Percentiles rank a stretch among this genome's conserved stretches.
Conservation (phyloP, 495 filamentous ascomycete species). For the Talaromyces adpressus region DNA sequence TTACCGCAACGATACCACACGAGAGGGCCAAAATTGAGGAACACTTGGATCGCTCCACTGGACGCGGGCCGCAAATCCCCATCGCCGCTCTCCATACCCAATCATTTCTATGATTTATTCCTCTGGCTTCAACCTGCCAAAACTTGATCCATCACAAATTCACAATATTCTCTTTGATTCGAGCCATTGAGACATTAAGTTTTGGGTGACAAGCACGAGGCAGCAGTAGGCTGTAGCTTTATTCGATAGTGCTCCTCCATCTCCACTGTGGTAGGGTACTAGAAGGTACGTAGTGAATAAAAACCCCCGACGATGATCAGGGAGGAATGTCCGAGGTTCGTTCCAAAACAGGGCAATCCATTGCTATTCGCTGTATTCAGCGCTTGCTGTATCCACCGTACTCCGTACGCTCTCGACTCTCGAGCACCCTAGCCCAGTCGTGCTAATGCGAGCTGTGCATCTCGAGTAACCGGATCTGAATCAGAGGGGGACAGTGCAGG, state of each 20-base stretch:
- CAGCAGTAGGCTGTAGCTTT: not conserved
- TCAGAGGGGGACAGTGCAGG: not conserved
- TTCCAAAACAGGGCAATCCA: not conserved
- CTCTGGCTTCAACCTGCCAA: not conserved
- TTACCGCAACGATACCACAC: not conserved
- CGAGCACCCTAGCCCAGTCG: not conserved
- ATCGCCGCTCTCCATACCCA: not conserved
- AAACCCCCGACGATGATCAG: not conserved
- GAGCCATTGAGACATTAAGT: not conserved
- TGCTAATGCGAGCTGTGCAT: constrained; percentile 1
- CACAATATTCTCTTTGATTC: not conserved
- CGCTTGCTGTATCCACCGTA: not conserved
- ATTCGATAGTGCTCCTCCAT: not conserved
- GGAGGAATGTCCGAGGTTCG: not conserved
- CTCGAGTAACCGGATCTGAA: not conserved
- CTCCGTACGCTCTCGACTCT: not conserved
- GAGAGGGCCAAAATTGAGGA: constrained; percentile 1
- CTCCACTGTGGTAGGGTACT: not conserved
- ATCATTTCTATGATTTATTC: not conserved
- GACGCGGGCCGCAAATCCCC: not conserved
- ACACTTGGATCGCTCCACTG: not conserved
- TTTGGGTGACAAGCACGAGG: not conserved
- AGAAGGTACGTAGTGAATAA: not conserved
- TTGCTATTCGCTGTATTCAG: not conserved
- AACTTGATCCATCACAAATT: not conserved